A percentile compares a stretch with the other conserved stretches of the same genome.
These are phyloP conservation scores for Cercospora sp. DNA, from an alignment of 2,329 filamentous ascomycete genomes.

Conservation along the genomic window DNA sequence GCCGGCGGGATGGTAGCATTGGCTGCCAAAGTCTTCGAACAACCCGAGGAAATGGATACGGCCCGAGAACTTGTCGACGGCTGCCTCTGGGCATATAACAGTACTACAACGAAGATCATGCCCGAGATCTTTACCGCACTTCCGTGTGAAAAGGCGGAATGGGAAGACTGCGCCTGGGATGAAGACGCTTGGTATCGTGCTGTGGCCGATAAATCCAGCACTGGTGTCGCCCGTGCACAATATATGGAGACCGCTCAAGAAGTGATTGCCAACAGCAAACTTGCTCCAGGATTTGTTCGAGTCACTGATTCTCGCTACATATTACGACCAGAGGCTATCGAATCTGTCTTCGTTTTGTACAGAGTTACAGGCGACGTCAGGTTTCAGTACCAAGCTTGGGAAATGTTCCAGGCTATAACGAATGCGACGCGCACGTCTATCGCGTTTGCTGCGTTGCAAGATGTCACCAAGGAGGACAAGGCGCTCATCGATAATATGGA, in stretches of 20 bases:
- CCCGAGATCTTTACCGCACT: constrained; percentile 59
- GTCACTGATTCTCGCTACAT: constrained; percentile 63
- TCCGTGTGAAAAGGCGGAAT: constrained; percentile 46
- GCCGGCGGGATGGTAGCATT: constrained; percentile 70
- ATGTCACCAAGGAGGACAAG: constrained; percentile 58
- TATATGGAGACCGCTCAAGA: constrained; percentile 24
- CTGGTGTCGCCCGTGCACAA: constrained; percentile 16
- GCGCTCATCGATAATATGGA: constrained; percentile 63
- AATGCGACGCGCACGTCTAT: constrained; percentile 61
- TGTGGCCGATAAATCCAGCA: constrained; percentile 39
- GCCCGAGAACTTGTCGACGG: constrained; percentile 62
- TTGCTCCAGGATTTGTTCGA: constrained; percentile 58
- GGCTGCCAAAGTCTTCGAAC: constrained; percentile 59
- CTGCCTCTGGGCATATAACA: constrained; percentile 63
- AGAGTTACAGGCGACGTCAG: constrained; percentile 66
- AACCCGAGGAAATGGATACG: constrained; percentile 55
- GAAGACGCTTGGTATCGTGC: constrained; percentile 49
- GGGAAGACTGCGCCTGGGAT: constrained; percentile 29
- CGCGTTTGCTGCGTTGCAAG: constrained; percentile 65
- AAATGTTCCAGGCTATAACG: constrained; percentile 68
- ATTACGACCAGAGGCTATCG: constrained; percentile 76
- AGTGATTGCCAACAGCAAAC: constrained; percentile 45
- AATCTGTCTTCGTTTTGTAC: constrained; percentile 77
- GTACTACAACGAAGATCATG: constrained; percentile 60
- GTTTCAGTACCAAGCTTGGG: constrained; percentile 71